Base-by-base conservation (phyloP, 345 rosid species). In the Eucalyptus curtisii region DNA sequence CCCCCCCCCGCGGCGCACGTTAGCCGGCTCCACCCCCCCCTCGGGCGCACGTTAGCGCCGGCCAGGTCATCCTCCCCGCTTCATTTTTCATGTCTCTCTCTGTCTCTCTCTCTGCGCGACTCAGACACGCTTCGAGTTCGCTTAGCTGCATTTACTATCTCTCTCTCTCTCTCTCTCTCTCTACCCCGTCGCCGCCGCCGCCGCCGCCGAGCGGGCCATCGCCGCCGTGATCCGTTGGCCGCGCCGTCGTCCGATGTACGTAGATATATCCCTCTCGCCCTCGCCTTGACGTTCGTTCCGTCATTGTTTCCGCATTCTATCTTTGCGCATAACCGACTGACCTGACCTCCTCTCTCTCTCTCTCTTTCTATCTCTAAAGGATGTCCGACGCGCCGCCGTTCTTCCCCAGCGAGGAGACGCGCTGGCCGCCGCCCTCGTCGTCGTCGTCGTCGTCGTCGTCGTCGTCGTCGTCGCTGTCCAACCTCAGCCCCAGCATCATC, bases 401-500 rank as follows among this genome's bases (percentile, higher is more conserved):
- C n/a, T 79, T 45, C 47, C 31, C 53, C 47, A 24, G 84, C 30
- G 84, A 90, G 91, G 52, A 89, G 92, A 87, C 81, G 89, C 86
- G 27, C 90, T 90, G 87, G 94, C 88, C 12, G 49, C 57, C 57
- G 57, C 0, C 55, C 4, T 7, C 55, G 3, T 6, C 97, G 22
- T 85, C 93, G 42, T 92, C 94, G 27, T n/a, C n/a, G n/a, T n/a
- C n/a, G n/a, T n/a, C n/a, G n/a, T n/a, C n/a, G n/a, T 55, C 59
- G 13, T 55, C 61, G 12, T 22, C 71, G 79, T 61, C 93, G 5
- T 88, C 97, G 33, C 89, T 93, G 53, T 92, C 94, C 4, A 91
- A 89, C 84, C 92, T 96, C 1, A 97, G 92, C 87, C 99, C 97
- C 3, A 95, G 96, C 91, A 89, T 96, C 13, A 76, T 95, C 49